Conservation (phyloP, 139 green algal species). For the Pseudopediastrum boryanum region DNA sequence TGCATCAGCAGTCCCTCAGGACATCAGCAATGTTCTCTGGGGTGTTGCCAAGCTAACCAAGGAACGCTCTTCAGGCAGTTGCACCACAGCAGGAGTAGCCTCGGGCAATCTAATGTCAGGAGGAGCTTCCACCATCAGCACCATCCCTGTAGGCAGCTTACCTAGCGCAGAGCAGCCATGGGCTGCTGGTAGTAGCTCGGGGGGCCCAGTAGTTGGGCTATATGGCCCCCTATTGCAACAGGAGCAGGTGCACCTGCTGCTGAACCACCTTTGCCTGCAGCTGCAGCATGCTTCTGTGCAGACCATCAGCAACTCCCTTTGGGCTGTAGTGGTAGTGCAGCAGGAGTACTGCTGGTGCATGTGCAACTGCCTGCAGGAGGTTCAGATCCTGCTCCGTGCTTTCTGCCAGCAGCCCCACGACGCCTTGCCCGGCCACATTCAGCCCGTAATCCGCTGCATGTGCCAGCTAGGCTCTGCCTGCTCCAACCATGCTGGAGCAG, state of each 20-base stretch:
- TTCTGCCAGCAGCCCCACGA: slow-evolving; percentile 34
- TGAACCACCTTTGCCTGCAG: slow-evolving; percentile 32
- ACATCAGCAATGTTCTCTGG: slow-evolving; percentile 40
- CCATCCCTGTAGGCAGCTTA: neutral
- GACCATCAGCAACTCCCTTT: slow-evolving; percentile 41
- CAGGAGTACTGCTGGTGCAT: slow-evolving; percentile 42
- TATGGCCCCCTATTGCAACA: slow-evolving; percentile 3
- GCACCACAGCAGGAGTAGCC: slow-evolving; percentile 3
- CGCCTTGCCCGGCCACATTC: slow-evolving; percentile 43
- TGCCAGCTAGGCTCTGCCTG: slow-evolving; percentile 28
- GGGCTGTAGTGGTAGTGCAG: slow-evolving; percentile 40
- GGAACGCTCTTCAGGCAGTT: slow-evolving; percentile 19
- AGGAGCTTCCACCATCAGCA: neutral
- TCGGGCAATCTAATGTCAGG: too few relatives aligned
- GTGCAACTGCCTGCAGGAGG: slow-evolving; percentile 29
- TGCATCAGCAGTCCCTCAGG: slow-evolving; percentile 33
- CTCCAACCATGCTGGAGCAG: slow-evolving; percentile 22
- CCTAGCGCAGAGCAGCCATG: neutral
- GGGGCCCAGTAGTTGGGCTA: neutral
- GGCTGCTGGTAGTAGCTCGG: neutral
- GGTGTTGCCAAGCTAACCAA: slow-evolving; percentile 39
- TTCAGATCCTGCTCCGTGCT: slow-evolving; percentile 16
- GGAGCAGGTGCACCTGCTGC: slow-evolving; percentile 28
- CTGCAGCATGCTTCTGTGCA: slow-evolving; percentile 29
- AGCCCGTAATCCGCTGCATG: slow-evolving; percentile 39